Conservation (phyloP, 164 flowering plant genomes). For the Aristolochia fimbriata region DNA sequence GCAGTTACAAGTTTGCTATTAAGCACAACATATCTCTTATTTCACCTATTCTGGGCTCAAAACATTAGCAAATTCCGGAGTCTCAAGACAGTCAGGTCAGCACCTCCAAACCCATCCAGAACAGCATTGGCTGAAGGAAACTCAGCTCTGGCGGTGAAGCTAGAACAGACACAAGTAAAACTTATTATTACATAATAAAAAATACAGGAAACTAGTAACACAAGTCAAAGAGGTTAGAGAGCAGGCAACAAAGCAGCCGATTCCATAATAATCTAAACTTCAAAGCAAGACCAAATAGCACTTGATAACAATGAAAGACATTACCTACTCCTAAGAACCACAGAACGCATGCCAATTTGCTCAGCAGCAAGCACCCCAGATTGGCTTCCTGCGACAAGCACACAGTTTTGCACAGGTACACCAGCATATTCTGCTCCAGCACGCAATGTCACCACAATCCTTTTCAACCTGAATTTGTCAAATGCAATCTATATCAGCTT, state of each 20-base stretch:
- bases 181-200: no score
- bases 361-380: conserved; percentile 69
- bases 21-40: not conserved
- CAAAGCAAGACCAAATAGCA: no score
- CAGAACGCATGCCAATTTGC: conserved; percentile 67
- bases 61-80: conserved; percentile 15
- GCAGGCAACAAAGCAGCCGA: no score
- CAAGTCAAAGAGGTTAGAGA: not conserved
- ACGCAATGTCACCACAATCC: conserved; percentile 61
- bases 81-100: conserved; percentile 64
- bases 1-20: no score
- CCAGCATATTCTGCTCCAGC: conserved; percentile 81
- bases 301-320: no score
- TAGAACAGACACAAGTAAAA: conserved; percentile 9
- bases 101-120: conserved; percentile 85
- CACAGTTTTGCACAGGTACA: conserved; percentile 47
- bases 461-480: conserved; percentile 40
- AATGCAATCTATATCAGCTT: no score
- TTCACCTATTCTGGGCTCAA: conserved; percentile 7
- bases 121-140: conserved; percentile 62
- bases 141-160: conserved; percentile 72
- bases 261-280: no score
- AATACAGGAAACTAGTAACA: not conserved
- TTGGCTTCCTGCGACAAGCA: conserved; percentile 79
- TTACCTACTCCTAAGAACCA: conserved; percentile 77